Percentiles rank a stretch among this genome's conserved stretches.
These are phyloP conservation scores for Albatrellus ellisii DNA, from an alignment of 768 basidiomycete genomes.

Conservation along the genomic window DNA sequence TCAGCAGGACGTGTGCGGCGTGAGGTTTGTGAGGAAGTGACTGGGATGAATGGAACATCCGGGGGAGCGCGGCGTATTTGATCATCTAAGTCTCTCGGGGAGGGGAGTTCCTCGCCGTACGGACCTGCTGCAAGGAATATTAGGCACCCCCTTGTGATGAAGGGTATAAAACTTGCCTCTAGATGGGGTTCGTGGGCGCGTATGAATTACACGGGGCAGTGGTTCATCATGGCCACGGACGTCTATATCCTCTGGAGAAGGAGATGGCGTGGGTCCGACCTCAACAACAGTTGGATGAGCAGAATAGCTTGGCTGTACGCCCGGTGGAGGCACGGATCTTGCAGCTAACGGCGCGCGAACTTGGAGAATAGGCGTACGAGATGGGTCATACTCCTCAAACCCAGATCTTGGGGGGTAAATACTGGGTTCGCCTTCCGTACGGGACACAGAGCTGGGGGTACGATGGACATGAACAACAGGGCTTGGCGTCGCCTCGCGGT, in stretches of 20 bases:
- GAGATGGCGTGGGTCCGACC: too few relatives aligned
- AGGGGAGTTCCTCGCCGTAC: too few relatives aligned
- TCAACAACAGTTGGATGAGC: conserved; percentile 1
- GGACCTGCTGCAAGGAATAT: too few relatives aligned
- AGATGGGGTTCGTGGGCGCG: neutral
- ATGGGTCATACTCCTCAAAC: neutral
- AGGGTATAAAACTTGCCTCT: too few relatives aligned
- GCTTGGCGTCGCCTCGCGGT: too few relatives aligned
- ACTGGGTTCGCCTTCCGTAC: too few relatives aligned
- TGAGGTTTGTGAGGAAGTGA: neutral
- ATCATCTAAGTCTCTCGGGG: too few relatives aligned
- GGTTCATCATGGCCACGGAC: neutral
- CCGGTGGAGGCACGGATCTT: neutral
- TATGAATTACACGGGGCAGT: neutral
- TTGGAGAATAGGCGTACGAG: neutral
- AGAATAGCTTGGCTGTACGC: neutral
- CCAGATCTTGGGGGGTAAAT: too few relatives aligned
- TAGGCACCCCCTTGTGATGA: too few relatives aligned
- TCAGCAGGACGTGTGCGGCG: neutral
- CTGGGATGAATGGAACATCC: conserved; percentile 1
- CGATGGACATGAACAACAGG: too few relatives aligned
- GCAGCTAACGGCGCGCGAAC: neutral
- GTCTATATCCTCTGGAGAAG: neutral
- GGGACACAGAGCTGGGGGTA: too few relatives aligned
- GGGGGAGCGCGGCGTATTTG: neutral